Evolutionary conservation across 2,329 filamentous ascomycete genomes (phyloP).

Genomic region (Pezicula neosporulosa): DNA sequence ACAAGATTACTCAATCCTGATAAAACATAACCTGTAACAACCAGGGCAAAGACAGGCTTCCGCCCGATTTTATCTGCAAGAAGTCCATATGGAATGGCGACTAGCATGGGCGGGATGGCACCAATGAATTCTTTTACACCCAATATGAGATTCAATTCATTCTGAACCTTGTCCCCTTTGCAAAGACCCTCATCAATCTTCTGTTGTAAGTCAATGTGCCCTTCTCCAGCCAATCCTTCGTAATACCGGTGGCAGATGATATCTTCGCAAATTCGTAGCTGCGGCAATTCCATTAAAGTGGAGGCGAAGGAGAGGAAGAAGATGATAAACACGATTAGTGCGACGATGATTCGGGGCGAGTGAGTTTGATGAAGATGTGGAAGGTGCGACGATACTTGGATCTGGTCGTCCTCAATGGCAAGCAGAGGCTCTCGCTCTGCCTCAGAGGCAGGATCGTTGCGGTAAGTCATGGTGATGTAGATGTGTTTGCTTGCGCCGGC

Average conservation of each 20-base stretch:
- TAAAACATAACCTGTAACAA: constrained; percentile 28
- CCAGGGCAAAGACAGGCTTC: constrained; percentile 30
- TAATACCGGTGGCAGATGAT: constrained; percentile 37
- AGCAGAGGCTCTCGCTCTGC: background rate
- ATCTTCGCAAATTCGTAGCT: constrained; percentile 34
- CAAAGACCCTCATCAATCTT: constrained; percentile 33
- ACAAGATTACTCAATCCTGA: constrained; percentile 25
- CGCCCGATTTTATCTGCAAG: constrained; percentile 35
- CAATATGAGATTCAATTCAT: constrained; percentile 31
- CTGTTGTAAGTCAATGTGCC: constrained; percentile 16
- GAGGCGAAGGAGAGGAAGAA: constrained; percentile 26
- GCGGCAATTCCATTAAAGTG: constrained; percentile 30
- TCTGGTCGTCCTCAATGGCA: background rate
- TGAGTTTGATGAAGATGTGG: constrained; percentile 12
- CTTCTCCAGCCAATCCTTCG: constrained; percentile 16
- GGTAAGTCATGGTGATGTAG: background rate
- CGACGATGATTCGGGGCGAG: constrained; percentile 26
- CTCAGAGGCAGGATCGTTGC: background rate
- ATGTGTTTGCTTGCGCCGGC: background rate
- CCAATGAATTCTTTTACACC: constrained; percentile 27
- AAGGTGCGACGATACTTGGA: background rate
- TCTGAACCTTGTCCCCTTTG: constrained; percentile 34
- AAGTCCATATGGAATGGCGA: constrained; percentile 34
- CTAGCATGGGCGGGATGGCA: constrained; percentile 26
- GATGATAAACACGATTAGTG: constrained; percentile 28